Base-by-base conservation (phyloP, 1,284 basidiomycete genomes). In the Trametes versicolor region DNA sequence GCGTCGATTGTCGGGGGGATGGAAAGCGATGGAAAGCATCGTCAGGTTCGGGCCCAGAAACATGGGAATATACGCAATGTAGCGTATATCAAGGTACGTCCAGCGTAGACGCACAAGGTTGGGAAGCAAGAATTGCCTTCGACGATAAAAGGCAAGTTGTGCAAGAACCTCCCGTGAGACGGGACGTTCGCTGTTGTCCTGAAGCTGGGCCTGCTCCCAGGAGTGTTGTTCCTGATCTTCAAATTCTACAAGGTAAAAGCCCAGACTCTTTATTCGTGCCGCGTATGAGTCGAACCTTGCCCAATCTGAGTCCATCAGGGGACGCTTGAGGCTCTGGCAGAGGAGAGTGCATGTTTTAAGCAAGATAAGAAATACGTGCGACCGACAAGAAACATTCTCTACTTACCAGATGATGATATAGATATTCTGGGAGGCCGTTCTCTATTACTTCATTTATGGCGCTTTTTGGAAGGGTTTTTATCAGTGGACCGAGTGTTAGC, bases 261-360 rank as follows among this genome's bases (percentile, higher is more conserved):
- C 57, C 4, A 58, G 57, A 5, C 12, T 2, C 36, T 3, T 39
- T 32, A 58, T 50, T 0, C 48, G 47, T 9, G 23, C 12, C 3
- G 57, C 57, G 23, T 58, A 58, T 12, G 49, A 58, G 48, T 58
- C 57, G 17, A 58, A 58, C 10, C 57, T 34, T 1, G 25, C 5
- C 57, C 57, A 58, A 19, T 58, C 57, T 7, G 57, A 58, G 5
- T 25, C 8, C 0, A 27, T 17, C n/a, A 58, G 36, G 8, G 41
- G 45, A 21, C 56, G 25, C 1, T 10, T 47, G 27, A 45, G 17
- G 23, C 17, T 49, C 48, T 49, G 48, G 9, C 9, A n/a, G 45
- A 29, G 12, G 48, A 13, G 27, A 15, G 23, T 15, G 13, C 10
- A 12, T 4, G 34, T 36, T 12, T 2, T 32, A 8, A 32, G 29